Conservation (phyloP, 129 eudicot species). For the Escallonia rubra region DNA sequence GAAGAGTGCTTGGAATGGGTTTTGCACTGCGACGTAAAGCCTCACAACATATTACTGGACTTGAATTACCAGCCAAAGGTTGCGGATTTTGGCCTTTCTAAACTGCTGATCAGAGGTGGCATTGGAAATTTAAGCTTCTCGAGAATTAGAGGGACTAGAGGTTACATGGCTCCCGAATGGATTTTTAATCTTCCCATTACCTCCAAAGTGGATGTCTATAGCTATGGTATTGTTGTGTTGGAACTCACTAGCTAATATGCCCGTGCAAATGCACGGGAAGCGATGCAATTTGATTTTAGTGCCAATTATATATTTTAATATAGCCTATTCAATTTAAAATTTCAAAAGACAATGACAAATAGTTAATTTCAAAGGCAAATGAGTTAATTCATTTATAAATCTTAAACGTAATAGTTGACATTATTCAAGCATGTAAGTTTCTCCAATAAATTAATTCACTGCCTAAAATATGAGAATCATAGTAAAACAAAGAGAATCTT, state of each 20-base stretch:
- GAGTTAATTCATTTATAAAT: no score
- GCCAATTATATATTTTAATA: no score
- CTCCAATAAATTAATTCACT: no score
- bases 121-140: slow-evolving; percentile 30
- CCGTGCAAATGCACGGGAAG: no score
- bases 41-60: slow-evolving; percentile 40
- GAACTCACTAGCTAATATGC: slow-evolving; percentile 17
- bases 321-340: no score
- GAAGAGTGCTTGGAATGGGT: slow-evolving; percentile 44
- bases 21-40: slow-evolving; percentile 42
- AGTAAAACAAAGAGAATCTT: no score
- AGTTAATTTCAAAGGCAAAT: no score
- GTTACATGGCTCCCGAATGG: slow-evolving; percentile 72
- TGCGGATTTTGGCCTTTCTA: slow-evolving; percentile 46
- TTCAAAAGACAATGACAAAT: no score
- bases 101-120: slow-evolving; percentile 28
- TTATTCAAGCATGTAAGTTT: no score
- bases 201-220: slow-evolving; percentile 49
- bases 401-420: no score
- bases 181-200: slow-evolving; percentile 33
- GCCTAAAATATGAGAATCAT: no score
- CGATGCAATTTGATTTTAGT: no score
- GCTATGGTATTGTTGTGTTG: slow-evolving; percentile 41
- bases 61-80: slow-evolving; percentile 33
- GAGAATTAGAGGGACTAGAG: slow-evolving; percentile 56